phyloP scores from a whole-genome alignment of 495 filamentous ascomycete species.

The Lophiotrema nucula region DNA sequence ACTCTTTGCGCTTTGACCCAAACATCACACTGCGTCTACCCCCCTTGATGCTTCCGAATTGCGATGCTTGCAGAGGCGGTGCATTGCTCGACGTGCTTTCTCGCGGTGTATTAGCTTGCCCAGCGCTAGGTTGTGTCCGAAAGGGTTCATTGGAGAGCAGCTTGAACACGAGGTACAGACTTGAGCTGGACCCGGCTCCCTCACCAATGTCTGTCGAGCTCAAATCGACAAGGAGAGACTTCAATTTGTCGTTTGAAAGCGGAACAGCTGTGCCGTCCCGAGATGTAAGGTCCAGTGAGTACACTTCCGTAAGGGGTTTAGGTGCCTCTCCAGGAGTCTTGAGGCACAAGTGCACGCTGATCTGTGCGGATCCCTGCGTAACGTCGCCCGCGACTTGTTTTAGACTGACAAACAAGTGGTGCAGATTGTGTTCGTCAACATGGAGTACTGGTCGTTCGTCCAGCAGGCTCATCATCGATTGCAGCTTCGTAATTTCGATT shows the following conservation, averaged over 20 bases:
- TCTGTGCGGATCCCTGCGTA: conserved; percentile 62
- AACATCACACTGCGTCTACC: conserved; percentile 86
- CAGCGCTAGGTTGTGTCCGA: conserved; percentile 33
- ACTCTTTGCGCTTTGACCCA: conserved; percentile 51
- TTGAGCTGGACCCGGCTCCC: conserved; percentile 58
- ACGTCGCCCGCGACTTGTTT: conserved; percentile 73
- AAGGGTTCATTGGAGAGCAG: conserved; percentile 60
- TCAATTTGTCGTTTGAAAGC: conserved; percentile 60
- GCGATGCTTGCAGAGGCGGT: conserved; percentile 37
- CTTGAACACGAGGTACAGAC: conserved; percentile 82
- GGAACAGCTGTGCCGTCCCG: conserved; percentile 49
- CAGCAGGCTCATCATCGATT: conserved; percentile 93
- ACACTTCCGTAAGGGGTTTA: conserved; percentile 76
- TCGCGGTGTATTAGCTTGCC: conserved; percentile 41
- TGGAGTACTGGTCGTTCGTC: conserved; percentile 67
- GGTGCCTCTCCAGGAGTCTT: conserved; percentile 60
- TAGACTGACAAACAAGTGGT: conserved; percentile 84
- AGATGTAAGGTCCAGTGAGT: conserved; percentile 73
- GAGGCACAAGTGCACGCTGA: conserved; percentile 77
- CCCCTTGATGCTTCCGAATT: conserved; percentile 49
- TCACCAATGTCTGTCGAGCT: conserved; percentile 81
- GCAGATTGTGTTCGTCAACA: conserved; percentile 68
- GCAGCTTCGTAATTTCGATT: conserved; percentile 83
- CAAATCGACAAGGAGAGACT: conserved; percentile 84
- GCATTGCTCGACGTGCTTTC: conserved; percentile 38